Evolutionary conservation across 2,329 filamentous ascomycete genomes (phyloP), one percentile per base, ranked within the genome.

Genomic region (Phyllosticta citribraziliensis): DNA sequence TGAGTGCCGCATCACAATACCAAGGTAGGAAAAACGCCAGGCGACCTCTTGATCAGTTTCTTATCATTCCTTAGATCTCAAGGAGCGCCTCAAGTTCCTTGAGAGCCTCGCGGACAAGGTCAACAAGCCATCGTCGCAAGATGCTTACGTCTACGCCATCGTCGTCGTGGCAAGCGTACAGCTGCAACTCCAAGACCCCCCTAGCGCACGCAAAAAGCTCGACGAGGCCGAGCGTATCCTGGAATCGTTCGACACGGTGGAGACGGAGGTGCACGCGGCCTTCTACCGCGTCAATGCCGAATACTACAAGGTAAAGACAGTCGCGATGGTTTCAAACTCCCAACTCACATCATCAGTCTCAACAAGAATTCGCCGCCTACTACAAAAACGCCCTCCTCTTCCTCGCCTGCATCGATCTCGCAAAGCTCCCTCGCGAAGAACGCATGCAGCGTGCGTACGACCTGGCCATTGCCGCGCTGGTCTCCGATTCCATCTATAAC

Each of bases 361-460:
- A 95, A 79, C 83, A 88, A 76, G 92, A 97, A 77, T 99, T 96
- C 73, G 91, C 92, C 65, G 87, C 89, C 64, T 99, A 96, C 81
- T 99, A 99, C 82, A 90, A 91, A 77, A 99, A 95, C 70, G 92
- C 94, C 66, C 89, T 99, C 57, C 88, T 97, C 67, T 99, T 97
- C 79, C 89, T 99, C 62, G 94, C 94, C 65, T 99, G 94, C 77
- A 89, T 99, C 71, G 88, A 97, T 69, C 78, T 97, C 65, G 81
- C 85, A 63, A 83, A 88, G 60, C 81, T 99, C 62, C 82, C 86
- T 52, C 78, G 85, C 59, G 80, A 83, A 60, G 92, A 99, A 74
- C 88, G 89, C 69, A 87, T 87, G 73, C 83, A 83, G 63, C 87
- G 93, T 68, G 94, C 94, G 53, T 96, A 96, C 77, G 91, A 97